Conservation (phyloP, 306 rosid genomes). For the Medicago lupulina region DNA sequence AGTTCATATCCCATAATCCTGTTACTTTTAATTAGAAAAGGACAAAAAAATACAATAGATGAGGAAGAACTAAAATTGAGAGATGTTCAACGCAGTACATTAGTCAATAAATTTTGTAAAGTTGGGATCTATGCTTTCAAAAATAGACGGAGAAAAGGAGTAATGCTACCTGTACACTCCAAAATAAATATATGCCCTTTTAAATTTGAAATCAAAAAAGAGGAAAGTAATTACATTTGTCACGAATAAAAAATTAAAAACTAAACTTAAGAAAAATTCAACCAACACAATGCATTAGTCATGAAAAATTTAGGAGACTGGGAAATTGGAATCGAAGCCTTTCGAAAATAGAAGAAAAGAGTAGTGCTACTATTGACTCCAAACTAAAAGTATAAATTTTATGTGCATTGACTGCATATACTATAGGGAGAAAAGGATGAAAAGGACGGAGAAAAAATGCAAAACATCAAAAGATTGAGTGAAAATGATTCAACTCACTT, state of each 20-base stretch:
- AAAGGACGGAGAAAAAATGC: not conserved
- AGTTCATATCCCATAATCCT: too few relatives aligned
- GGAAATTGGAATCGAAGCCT: not conserved
- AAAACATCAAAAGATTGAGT: not conserved
- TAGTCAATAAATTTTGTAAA: not conserved
- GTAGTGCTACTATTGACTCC: not conserved
- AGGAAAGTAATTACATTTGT: not conserved
- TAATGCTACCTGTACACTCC: not conserved
- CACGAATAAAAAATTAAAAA: not conserved
- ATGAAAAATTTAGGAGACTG: not conserved
- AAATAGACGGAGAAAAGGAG: not conserved
- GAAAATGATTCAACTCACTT: not conserved
- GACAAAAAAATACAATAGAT: not conserved
- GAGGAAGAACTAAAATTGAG: not conserved
- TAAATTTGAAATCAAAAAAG: not conserved
- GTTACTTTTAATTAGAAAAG: not conserved
- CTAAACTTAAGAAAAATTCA: slow-evolving; percentile 4
- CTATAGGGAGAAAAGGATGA: not conserved
- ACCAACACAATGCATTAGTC: not conserved
- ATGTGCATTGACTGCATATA: not conserved
- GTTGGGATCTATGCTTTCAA: not conserved
- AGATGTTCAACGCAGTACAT: slow-evolving; percentile 10
- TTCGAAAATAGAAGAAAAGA: not conserved
- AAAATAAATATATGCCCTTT: not conserved
- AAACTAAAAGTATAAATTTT: not conserved